These are phyloP conservation scores for Termitomyces sp. DNA, from an alignment of 768 basidiomycete species.

Conservation along the genomic window DNA sequence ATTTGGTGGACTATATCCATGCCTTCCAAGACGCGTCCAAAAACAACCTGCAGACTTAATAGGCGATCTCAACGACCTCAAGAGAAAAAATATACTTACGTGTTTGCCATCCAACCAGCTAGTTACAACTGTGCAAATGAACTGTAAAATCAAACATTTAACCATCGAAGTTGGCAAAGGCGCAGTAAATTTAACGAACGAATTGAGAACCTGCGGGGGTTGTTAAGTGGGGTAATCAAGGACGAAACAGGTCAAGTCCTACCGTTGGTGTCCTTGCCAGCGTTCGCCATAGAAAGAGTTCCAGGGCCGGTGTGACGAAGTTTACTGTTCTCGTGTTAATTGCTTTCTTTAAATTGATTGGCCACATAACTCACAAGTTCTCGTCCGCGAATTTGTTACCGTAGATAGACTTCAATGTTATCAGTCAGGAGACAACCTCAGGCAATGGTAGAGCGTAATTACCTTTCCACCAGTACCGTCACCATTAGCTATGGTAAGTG, in stretches of 20 bases:
- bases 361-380: constrained; percentile 68
- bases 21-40: constrained; percentile 89
- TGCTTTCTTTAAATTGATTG: background rate
- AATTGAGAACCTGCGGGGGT: constrained; percentile 73
- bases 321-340: constrained; percentile 55
- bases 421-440: constrained; percentile 1
- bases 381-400: constrained; percentile 91
- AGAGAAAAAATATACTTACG: constrained; percentile 36
- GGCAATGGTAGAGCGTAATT: constrained; percentile 6
- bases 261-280: constrained; percentile 92
- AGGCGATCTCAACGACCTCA: background rate
- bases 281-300: constrained; percentile 91
- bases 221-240: constrained; percentile 4
- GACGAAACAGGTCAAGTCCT: constrained; percentile 8
- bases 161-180: background rate
- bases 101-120: constrained; percentile 91
- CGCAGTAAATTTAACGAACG: constrained; percentile 39
- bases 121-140: constrained; percentile 87
- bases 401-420: constrained; percentile 73
- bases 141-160: constrained; percentile 41
- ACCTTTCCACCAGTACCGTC: constrained; percentile 93
- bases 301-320: constrained; percentile 90
- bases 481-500: constrained; percentile 53
- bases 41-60: constrained; percentile 65
- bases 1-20: constrained; percentile 82